These are phyloP conservation scores for Echeveria elegans DNA, from an alignment of 164 flowering plant genomes.

Conservation along the genomic window DNA sequence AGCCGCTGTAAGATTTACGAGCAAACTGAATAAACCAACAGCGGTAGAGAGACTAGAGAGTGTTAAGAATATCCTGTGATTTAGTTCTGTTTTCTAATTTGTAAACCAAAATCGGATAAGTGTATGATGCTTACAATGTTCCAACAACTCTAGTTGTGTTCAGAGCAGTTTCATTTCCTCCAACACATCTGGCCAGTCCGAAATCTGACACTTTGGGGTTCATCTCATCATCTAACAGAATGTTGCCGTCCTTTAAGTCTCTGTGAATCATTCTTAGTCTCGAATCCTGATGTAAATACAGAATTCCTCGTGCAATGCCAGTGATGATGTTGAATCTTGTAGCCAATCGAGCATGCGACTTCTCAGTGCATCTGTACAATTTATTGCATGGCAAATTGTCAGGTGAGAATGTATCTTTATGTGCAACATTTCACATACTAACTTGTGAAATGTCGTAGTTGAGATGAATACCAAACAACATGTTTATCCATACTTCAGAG, in stretches of 20 bases:
- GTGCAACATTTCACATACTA: too few relatives aligned
- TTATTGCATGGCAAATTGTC: too few relatives aligned
- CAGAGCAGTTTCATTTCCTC: constrained; percentile 3
- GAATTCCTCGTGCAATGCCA: constrained; percentile 11
- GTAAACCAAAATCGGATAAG: background rate
- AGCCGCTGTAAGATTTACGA: constrained; percentile 11
- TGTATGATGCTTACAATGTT: constrained; percentile 9
- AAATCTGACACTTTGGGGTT: constrained; percentile 14
- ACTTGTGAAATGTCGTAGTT: background rate
- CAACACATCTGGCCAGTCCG: constrained; percentile 11
- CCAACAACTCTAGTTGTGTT: constrained; percentile 8
- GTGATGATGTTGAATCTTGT: constrained; percentile 8
- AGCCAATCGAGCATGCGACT: constrained; percentile 1
- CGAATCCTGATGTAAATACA: constrained; percentile 11
- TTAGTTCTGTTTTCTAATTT: background rate
- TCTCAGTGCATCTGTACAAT: background rate
- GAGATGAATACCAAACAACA: constrained; percentile 2
- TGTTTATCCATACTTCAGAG: constrained; percentile 4
- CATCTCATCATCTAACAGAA: constrained; percentile 9
- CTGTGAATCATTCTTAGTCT: constrained; percentile 9
- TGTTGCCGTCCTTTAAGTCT: constrained; percentile 10
- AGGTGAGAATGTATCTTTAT: too few relatives aligned
- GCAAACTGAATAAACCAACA: background rate
- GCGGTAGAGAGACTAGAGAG: too few relatives aligned
- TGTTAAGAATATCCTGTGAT: background rate